Conservation (phyloP, 1,284 basidiomycete species). For the Malassezia psittaci region DNA sequence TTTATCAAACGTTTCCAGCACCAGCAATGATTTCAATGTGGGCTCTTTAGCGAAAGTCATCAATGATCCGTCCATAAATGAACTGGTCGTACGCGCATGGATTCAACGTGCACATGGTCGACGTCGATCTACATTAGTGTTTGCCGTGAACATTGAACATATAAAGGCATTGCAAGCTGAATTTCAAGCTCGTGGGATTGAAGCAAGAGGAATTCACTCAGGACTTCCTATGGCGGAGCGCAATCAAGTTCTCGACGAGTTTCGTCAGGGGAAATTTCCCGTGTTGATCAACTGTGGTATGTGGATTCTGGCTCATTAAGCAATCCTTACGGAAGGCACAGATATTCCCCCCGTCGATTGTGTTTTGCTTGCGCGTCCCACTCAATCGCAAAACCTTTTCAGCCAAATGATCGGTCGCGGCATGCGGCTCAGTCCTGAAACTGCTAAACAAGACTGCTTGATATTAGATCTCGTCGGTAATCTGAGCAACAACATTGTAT, state of each 20-base stretch:
- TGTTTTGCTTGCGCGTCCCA: conserved; percentile 64
- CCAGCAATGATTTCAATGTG: conserved; percentile 25
- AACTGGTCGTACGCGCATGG: conserved; percentile 40
- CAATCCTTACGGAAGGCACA: conserved; percentile 56
- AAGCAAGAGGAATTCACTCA: conserved; percentile 68
- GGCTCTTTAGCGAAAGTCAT: conserved; percentile 32
- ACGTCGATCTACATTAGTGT: conserved; percentile 76
- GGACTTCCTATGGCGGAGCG: conserved; percentile 62
- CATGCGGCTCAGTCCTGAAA: conserved; percentile 69
- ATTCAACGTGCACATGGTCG: conserved; percentile 23
- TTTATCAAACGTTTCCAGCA: conserved; percentile 21
- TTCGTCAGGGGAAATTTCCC: conserved; percentile 65
- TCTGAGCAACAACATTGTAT: conserved; percentile 62
- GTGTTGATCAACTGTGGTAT: conserved; percentile 75
- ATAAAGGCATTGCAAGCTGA: conserved; percentile 64
- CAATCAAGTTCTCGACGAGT: conserved; percentile 59
- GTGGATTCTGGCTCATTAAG: conserved; percentile 49
- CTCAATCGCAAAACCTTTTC: conserved; percentile 75
- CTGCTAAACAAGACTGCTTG: conserved; percentile 72
- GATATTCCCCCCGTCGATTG: conserved; percentile 62
- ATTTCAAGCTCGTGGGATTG: conserved; percentile 68
- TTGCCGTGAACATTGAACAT: conserved; percentile 77
- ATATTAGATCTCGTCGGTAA: conserved; percentile 88
- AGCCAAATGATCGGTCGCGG: conserved; percentile 95
- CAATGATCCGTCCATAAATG: conserved; percentile 35